Evolutionary conservation across 352 stramenopile species (phyloP), one percentile per base, ranked within the genome.

Genomic region (Blastocystis sp.): DNA sequence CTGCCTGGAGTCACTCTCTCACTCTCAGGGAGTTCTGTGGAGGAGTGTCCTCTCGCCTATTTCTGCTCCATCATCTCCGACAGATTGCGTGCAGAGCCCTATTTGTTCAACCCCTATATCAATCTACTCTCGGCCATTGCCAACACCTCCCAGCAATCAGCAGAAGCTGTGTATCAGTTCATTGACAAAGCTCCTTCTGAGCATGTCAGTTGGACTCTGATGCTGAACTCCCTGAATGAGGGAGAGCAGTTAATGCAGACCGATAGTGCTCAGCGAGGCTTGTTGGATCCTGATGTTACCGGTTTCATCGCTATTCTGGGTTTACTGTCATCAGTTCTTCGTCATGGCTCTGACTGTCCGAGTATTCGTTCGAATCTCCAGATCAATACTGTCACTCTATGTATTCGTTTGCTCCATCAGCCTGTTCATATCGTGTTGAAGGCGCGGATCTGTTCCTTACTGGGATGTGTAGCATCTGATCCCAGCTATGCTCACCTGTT

Each of bases 31-130:
- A 69, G 35, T 42, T 69, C 73, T 15, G 73, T 84, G n/a, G 73
- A 84, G 7, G 73, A 84, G 53, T 54, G 33, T 56, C 30, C 54
- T 35, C 56, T 84, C 3, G 33, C 27, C 33, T 84, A 84, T 42
- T 84, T 84, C 56, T 84, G 73, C 33, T 66, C 73, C 22, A 84
- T 84, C 48, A 35, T 84, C 19, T 54, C 44, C 11, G 73, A 84
- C 19, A 44, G 73, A 24, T 42, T 84, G 22, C 51, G 73, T 17
- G 73, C 73, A 24, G 73, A 84, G n/a, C 73, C 73, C 42, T 84
- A 84, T 37, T 42, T 84, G 30, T 84, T 84, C 30, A 84, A 84
- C n/a, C 58, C 42, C 56, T 84, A 84, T 37, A 15, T 84, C 27
- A 40, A 60, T 35, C 51, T 84, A 17, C 73, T 84, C 3, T 30